Conservation (phyloP, 2,329 filamentous ascomycete genomes). For the Ophiocordyceps robertsii region DNA sequence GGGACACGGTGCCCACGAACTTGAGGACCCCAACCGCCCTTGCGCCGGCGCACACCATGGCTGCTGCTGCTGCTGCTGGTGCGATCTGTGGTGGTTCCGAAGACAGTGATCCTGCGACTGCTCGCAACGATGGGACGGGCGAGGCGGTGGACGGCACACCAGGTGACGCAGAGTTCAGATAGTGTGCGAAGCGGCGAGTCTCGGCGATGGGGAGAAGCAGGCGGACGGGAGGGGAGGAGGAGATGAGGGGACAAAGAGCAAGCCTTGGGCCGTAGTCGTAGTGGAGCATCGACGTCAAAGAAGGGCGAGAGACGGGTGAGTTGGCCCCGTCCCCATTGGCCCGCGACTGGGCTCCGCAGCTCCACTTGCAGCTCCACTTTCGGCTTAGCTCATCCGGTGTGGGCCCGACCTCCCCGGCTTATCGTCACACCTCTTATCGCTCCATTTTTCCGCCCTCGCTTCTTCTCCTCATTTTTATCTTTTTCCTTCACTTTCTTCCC, state of each 20-base stretch:
- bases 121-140: too few species aligned
- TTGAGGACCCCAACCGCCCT: slow-evolving; percentile 59
- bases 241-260: neutral
- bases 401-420: neutral
- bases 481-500: too few species aligned
- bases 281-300: neutral
- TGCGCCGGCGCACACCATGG: slow-evolving; percentile 49
- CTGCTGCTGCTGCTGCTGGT: slow-evolving; percentile 3
- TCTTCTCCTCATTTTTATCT: too few species aligned
- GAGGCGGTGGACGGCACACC: too few species aligned
- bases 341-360: too few species aligned
- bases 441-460: too few species aligned
- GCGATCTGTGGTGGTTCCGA: neutral
- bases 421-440: too few species aligned
- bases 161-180: too few species aligned
- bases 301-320: neutral
- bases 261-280: neutral
- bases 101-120: neutral
- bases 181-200: neutral
- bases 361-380: neutral
- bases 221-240: neutral
- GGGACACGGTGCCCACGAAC: slow-evolving; percentile 81
- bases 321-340: neutral
- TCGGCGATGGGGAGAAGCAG: neutral
- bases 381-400: neutral